Evolutionary conservation across 768 basidiomycete species (phyloP), one percentile per base, ranked within the genome.

Genomic region (Sporobolomyces pararoseus): DNA sequence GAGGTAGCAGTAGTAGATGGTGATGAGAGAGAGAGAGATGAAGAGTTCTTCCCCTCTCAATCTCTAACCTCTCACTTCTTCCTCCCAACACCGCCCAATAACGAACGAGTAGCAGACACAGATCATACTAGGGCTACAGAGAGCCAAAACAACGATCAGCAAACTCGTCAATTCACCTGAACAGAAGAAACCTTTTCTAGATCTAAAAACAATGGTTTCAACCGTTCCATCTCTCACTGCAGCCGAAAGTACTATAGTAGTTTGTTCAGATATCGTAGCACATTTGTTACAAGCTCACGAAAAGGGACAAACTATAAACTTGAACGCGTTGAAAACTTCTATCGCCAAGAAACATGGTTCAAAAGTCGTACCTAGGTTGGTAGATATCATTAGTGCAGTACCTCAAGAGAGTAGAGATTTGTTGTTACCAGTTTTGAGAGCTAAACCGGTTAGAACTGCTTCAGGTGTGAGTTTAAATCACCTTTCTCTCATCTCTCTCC

Each of bases 371-470:
- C 96, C 96, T 0, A 81, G 96, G 53, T 84, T 99, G 25, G 95
- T 98, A 52, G 96, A 99, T 79, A 97, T 99, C 77, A 92, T 99
- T 80, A 91, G 91, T 72, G 96, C 96, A 44, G 95, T 98, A 58
- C 96, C 96, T 23, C 94, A 97, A 79, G 94, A 96, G 63, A 92
- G 94, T 82, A 93, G 93, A 81, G 91, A 91, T 75, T 88, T 88
- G 9, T 80, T 99, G 27, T 79, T 97, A 62, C 92, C 93, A 3
- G 92, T 88, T 79, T 81, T 99, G 68, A 89, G 87, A 74, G 95
- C 96, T 25, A 85, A 96, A 73, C 96, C 96, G 25, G 92, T 99
- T 63, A 83, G 96, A 71, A 98, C 95, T 5, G 96, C 96, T 12
- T 95, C 92, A 80, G 95, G 96, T 67, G 94, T 94, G 76, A 77